Evolutionary conservation across 129 eudicot species (phyloP).

Genomic region (Logfia minima): DNA sequence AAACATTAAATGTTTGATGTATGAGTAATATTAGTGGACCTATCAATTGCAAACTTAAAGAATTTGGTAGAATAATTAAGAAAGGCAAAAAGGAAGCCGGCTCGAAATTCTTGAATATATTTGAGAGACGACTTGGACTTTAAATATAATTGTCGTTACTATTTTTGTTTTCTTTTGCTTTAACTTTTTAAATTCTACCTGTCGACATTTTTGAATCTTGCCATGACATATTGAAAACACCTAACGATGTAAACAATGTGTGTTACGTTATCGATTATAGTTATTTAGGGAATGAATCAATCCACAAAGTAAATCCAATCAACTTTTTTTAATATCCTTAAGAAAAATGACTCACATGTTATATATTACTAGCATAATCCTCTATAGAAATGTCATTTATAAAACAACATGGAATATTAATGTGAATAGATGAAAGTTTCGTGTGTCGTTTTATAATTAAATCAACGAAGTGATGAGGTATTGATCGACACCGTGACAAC

Average conservation of each 20-base stretch:
- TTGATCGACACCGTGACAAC: neutral
- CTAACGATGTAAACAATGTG: neutral
- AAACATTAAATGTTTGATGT: too few species aligned
- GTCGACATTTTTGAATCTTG: constrained; percentile 18
- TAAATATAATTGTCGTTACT: neutral
- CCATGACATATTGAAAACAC: neutral
- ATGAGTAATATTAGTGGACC: neutral
- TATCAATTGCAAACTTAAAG: neutral
- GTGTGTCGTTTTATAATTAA: neutral
- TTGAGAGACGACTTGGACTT: constrained; percentile 33
- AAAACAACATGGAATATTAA: neutral
- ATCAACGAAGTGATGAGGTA: neutral
- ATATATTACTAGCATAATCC: neutral
- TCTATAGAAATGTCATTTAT: neutral
- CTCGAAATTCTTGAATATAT: constrained; percentile 7
- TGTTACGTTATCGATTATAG: neutral
- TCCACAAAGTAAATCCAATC: neutral
- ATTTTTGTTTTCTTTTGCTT: constrained; percentile 11
- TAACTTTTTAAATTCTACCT: neutral
- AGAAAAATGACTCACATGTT: too few species aligned
- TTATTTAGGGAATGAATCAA: neutral
- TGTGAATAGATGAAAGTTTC: constrained; percentile 20
- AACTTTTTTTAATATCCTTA: too few species aligned
- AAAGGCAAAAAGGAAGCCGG: constrained; percentile 13
- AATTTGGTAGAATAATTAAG: neutral